Conservation (phyloP, 768 basidiomycete genomes). For the Phanerodontia chrysosporium region DNA sequence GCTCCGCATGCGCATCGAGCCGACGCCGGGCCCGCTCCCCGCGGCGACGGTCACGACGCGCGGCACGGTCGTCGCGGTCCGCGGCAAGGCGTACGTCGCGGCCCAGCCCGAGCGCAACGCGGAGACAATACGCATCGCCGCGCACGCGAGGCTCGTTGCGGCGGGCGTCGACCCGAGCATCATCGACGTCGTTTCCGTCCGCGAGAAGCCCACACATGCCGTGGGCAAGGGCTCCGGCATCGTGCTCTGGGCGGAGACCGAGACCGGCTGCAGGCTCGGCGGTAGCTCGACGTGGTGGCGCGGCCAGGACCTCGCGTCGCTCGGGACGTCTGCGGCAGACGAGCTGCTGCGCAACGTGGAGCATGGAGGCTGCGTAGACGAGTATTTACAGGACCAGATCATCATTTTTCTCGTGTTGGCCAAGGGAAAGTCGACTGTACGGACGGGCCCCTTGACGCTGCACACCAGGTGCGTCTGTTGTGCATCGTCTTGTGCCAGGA, state of each 20-base stretch:
- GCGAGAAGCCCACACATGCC: slow-evolving; percentile 22
- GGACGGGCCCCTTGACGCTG: slow-evolving; percentile 52
- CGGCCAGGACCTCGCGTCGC: slow-evolving; percentile 36
- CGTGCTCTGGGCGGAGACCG: slow-evolving; percentile 71
- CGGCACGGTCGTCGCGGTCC: slow-evolving; percentile 46
- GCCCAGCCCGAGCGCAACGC: slow-evolving; percentile 57
- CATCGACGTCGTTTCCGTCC: slow-evolving; percentile 25
- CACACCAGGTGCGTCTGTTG: slow-evolving; percentile 54
- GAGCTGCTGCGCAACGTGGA: slow-evolving; percentile 54
- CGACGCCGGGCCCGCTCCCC: slow-evolving; percentile 36
- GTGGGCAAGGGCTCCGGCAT: slow-evolving; percentile 70
- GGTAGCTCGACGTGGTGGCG: slow-evolving; percentile 64
- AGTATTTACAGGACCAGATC: slow-evolving; percentile 68
- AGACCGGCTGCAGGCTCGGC: slow-evolving; percentile 60
- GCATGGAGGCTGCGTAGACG: slow-evolving; percentile 73
- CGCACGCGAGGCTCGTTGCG: slow-evolving; percentile 36
- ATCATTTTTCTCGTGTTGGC: slow-evolving; percentile 76
- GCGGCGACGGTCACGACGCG: slow-evolving; percentile 51
- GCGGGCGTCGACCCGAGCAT: slow-evolving; percentile 29
- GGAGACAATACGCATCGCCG: slow-evolving; percentile 52
- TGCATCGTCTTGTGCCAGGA: background rate
- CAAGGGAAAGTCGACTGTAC: slow-evolving; percentile 54
- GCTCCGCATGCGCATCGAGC: slow-evolving; percentile 37
- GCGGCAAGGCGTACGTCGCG: slow-evolving; percentile 62
- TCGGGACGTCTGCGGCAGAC: slow-evolving; percentile 59